phyloP scores from a whole-genome alignment of 768 basidiomycete species.

The Trametes meyenii region DNA sequence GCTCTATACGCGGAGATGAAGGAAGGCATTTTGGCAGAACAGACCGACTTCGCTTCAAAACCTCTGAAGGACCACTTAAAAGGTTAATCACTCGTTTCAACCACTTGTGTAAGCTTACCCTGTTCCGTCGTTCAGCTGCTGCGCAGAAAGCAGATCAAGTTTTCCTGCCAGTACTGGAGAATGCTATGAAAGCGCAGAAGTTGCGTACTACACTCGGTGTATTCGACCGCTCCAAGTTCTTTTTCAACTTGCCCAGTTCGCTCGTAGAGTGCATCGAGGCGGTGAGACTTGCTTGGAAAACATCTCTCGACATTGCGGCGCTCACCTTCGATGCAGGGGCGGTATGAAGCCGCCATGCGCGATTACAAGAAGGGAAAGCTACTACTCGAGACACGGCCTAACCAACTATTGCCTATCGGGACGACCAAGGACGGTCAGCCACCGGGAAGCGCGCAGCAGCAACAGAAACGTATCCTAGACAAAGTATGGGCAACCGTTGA shows the following conservation, averaged over 20 bases:
- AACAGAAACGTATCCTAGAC: conserved; percentile 91
- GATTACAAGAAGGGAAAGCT: conserved; percentile 98
- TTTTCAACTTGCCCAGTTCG: conserved; percentile 95
- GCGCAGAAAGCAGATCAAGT: conserved; percentile 93
- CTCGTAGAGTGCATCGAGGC: conserved; percentile 88
- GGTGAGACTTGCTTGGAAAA: conserved; percentile 47
- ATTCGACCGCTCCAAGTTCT: conserved; percentile 96
- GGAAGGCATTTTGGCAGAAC: conserved; percentile 76
- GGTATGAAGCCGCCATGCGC: conserved; percentile 90
- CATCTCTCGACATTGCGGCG: background rate
- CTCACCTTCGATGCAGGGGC: conserved; percentile 56
- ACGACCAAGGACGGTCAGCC: conserved; percentile 58
- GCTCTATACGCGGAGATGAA: conserved; percentile 93
- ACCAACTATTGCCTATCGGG: conserved; percentile 76
- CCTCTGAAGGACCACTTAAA: conserved; percentile 85
- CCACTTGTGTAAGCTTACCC: background rate
- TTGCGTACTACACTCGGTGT: conserved; percentile 91
- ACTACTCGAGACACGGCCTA: conserved; percentile 86
- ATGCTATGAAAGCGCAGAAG: conserved; percentile 91
- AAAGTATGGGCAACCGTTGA: conserved; percentile 97
- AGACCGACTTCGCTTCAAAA: conserved; percentile 80
- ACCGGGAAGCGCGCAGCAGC: conserved; percentile 58
- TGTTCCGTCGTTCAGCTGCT: conserved; percentile 55
- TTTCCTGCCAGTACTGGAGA: conserved; percentile 94
- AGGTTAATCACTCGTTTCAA: conserved; percentile 47